Base-by-base conservation (phyloP, 345 rosid genomes). In the Corymbia maculata region DNA sequence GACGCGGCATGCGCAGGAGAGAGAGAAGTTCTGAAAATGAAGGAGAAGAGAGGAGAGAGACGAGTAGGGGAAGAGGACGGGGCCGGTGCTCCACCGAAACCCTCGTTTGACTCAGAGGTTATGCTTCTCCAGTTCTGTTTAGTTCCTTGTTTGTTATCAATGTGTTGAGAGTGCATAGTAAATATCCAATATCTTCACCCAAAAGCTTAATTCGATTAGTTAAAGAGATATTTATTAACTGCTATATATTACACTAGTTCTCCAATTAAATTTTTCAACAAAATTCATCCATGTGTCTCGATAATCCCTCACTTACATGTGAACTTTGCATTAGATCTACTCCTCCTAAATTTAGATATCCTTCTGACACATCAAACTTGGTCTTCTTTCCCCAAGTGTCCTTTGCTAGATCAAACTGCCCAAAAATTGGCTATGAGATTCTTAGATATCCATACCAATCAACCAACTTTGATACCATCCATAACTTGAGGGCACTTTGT, bases 221-320 rank as follows among this genome's bases (percentile, higher is more conserved):
- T 52, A 52, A 4, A 17, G 6, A 6, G 15, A 52, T 14, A 52
- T 52, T 1, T 52, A 52, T 15, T 52, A 52, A 52, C 7, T 14
- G 16, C 7, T 52, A 6, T 17, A 64, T 14, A 8, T 2, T 13
- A n/a, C 15, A 64, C 0, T 3, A 0, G 36, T n/a, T n/a, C 75
- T n/a, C 10, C 1, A 7, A 64, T n/a, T n/a, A 5, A 4, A 17
- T n/a, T n/a, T 64, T 64, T 6, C 5, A 14, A 64, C 36, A n/a
- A 19, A 64, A 64, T 9, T 64, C 75, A 30, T 15, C 6, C 9
- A 7, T n/a, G 15, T 13, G 1, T 64, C 42, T 64, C 75, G n/a
- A 64, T 17, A 64, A 64, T 64, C 75, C n/a, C 30, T 2, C 15
- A 2, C 17, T n/a, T 9, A n/a, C 0, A 0, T 64, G 36, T 14